Percentiles rank a stretch among this genome's conserved stretches.
Evolutionary conservation across 2,329 filamentous ascomycete genomes (phyloP).

Genomic region (Dactylellina haptotyla): DNA sequence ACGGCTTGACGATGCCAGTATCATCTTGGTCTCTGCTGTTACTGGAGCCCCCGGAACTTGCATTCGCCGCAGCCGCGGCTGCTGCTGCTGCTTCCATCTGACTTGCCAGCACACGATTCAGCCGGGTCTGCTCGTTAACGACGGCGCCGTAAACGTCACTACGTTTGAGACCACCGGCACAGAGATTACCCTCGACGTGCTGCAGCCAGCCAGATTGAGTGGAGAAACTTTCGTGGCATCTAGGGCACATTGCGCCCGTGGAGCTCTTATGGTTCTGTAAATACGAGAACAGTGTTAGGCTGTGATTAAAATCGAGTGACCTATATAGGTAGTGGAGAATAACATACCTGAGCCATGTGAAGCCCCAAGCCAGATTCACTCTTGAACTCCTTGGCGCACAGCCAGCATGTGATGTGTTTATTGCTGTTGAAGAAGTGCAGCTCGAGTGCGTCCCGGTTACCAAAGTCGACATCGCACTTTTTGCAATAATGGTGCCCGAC

Average conservation of each 20-base stretch:
- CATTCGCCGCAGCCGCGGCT: background rate
- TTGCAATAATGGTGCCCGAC: constrained; percentile 52
- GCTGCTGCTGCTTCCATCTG: background rate
- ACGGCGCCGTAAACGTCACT: constrained; percentile 15
- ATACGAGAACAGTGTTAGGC: background rate
- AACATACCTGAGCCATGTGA: constrained; percentile 55
- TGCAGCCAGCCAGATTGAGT: constrained; percentile 56
- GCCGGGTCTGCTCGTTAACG: constrained; percentile 3
- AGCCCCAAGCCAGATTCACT: constrained; percentile 52
- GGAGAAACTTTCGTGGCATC: constrained; percentile 49
- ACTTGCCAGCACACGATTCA: constrained; percentile 10
- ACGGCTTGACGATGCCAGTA: constrained; percentile 20
- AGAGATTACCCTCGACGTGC: constrained; percentile 56
- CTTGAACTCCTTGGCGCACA: constrained; percentile 55
- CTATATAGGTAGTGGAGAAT: background rate
- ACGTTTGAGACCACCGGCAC: constrained; percentile 44
- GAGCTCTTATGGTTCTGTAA: background rate
- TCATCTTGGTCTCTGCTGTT: background rate
- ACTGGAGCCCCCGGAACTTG: too few relatives aligned
- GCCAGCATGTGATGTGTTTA: constrained; percentile 55
- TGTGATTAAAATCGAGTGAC: background rate
- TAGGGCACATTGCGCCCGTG: constrained; percentile 52
- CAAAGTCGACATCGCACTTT: constrained; percentile 55
- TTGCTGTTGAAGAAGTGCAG: constrained; percentile 55
- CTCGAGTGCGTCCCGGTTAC: constrained; percentile 27